Evolutionary conservation across 2,329 filamentous ascomycete genomes (phyloP).

Genomic region (Hortaea werneckii): DNA sequence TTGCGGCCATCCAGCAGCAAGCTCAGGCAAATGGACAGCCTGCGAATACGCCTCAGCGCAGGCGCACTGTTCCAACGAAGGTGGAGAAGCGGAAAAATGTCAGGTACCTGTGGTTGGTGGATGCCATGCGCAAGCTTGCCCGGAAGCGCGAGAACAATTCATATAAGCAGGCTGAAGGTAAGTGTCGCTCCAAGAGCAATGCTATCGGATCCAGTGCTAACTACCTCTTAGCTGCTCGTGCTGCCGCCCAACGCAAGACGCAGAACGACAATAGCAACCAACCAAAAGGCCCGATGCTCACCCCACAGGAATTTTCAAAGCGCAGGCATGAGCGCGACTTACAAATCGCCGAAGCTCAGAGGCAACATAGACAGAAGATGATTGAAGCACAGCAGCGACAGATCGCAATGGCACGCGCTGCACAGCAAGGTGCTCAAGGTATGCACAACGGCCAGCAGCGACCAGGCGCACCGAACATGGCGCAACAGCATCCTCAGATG

Average conservation of each 20-base stretch:
- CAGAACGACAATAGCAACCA: conserved; percentile 18
- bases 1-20: conserved; percentile 43
- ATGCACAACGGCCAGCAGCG: conserved; percentile 16
- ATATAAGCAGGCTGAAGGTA: conserved; percentile 78
- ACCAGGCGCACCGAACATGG: conserved; percentile 8
- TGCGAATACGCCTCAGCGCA: conserved; percentile 47
- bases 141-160: conserved; percentile 81
- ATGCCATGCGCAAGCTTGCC: conserved; percentile 88
- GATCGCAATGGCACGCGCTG: conserved; percentile 27
- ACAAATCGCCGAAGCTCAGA: conserved; percentile 46
- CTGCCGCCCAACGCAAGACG: conserved; percentile 72
- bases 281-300: conserved; percentile 45
- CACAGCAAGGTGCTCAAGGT: conserved; percentile 27
- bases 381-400: conserved; percentile 34
- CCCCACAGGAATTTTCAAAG: conserved; percentile 81
- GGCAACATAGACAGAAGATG: conserved; percentile 55
- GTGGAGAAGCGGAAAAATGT: conserved; percentile 82
- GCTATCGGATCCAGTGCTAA: conserved; percentile 10
- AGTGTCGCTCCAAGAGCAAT: conserved; percentile 11
- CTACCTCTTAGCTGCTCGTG: conserved; percentile 26
- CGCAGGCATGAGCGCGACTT: conserved; percentile 82
- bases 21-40: conserved; percentile 36
- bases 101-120: conserved; percentile 78
- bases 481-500: conserved; percentile 17
- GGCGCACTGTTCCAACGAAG: conserved; percentile 67